Conservation (phyloP, 2,329 filamentous ascomycete species). For the Aspergillus luchuensis region DNA sequence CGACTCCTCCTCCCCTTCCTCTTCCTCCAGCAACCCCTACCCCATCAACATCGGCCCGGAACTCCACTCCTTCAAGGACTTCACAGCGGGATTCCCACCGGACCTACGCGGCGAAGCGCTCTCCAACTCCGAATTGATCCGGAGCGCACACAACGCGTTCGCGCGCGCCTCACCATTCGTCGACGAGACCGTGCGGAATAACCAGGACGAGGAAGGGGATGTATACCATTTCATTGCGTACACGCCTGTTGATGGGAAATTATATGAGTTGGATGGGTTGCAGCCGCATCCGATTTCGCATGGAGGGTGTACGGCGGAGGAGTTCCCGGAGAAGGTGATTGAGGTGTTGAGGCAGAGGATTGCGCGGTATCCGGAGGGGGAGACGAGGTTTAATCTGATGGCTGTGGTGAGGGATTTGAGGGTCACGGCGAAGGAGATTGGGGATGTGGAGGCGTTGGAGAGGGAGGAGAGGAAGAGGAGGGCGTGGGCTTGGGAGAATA, state of each 20-base stretch:
- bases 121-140: constrained; percentile 70
- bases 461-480: constrained; percentile 80
- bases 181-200: constrained; percentile 78
- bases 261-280: constrained; percentile 95
- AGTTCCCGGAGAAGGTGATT: constrained; percentile 80
- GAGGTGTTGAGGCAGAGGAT: constrained; percentile 85
- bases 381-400: constrained; percentile 95
- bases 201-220: constrained; percentile 80
- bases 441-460: constrained; percentile 75
- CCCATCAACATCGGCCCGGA: constrained; percentile 70
- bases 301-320: constrained; percentile 67
- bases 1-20: constrained; percentile 37
- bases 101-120: constrained; percentile 72
- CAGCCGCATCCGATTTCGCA: constrained; percentile 92
- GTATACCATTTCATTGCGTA: constrained; percentile 99
- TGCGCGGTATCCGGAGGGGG: constrained; percentile 76
- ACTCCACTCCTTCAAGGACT: constrained; percentile 80
- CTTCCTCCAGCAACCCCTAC: constrained; percentile 16
- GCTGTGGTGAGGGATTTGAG: constrained; percentile 87
- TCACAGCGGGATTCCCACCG: constrained; percentile 78
- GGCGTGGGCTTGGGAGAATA: constrained; percentile 94
- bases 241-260: constrained; percentile 71
- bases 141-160: constrained; percentile 86
- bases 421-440: constrained; percentile 73
- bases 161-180: constrained; percentile 86